These are phyloP conservation scores for Verruconis gallopava DNA, from an alignment of 2,329 filamentous ascomycete genomes.

Conservation along the genomic window DNA sequence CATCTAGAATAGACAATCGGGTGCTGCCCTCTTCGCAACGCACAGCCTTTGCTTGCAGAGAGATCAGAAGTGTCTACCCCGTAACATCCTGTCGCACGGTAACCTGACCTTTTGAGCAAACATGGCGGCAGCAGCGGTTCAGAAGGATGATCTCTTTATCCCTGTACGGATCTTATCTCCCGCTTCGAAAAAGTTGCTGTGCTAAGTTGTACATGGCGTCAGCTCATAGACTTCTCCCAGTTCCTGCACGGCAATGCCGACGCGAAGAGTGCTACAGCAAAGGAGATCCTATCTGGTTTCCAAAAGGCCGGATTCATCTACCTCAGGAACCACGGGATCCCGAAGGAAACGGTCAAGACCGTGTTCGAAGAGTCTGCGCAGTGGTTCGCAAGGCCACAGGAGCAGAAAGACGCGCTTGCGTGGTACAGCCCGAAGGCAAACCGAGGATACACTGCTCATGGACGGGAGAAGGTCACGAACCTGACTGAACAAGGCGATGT, in stretches of 20 bases:
- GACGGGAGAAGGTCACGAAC: constrained; percentile 28
- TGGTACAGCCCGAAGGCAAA: constrained; percentile 35
- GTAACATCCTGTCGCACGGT: no score
- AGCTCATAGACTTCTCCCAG: constrained; percentile 68
- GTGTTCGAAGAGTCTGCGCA: constrained; percentile 44
- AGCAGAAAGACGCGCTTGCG: constrained; percentile 25
- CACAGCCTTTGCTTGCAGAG: no score
- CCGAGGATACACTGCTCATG: constrained; percentile 34
- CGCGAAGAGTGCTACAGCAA: constrained; percentile 52
- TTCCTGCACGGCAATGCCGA: constrained; percentile 52
- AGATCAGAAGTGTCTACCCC: no score
- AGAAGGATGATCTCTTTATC: constrained; percentile 26
- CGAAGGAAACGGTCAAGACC: constrained; percentile 41
- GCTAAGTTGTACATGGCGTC: constrained; percentile 1
- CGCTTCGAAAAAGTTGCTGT: background rate
- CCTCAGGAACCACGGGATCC: constrained; percentile 65
- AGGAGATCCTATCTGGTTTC: constrained; percentile 66
- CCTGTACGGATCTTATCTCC: constrained; percentile 17
- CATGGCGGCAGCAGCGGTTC: constrained; percentile 22
- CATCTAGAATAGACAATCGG: no score
- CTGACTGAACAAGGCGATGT: constrained; percentile 24
- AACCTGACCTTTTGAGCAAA: no score
- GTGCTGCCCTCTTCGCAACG: no score
- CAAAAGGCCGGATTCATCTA: constrained; percentile 83
- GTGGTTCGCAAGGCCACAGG: constrained; percentile 26